Percentiles rank a stretch among this genome's conserved stretches.
Conservation (phyloP, 164 flowering plant species). For the Cinnamomum chago region DNA sequence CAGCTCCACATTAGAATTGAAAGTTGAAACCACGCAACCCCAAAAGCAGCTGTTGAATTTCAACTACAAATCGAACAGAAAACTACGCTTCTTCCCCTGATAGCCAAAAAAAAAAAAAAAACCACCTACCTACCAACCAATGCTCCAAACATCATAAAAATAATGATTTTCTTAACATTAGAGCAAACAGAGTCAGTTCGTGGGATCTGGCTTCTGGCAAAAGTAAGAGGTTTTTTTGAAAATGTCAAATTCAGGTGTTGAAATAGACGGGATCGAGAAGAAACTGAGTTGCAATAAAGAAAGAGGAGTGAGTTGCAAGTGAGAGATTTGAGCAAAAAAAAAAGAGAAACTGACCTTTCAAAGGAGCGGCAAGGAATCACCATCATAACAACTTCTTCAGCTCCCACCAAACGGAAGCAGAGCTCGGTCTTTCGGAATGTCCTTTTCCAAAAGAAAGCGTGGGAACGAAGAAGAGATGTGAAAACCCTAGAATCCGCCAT, state of each 20-base stretch:
- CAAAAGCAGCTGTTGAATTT: neutral
- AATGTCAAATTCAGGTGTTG: neutral
- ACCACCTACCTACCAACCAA: neutral
- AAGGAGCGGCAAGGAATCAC: slow-evolving; percentile 17
- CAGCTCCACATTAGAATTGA: neutral
- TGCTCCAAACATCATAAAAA: neutral
- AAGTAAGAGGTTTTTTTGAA: neutral
- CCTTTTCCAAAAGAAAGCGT: slow-evolving; percentile 3
- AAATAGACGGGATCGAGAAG: slow-evolving; percentile 19
- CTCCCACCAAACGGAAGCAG: slow-evolving; percentile 31
- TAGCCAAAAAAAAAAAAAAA: neutral
- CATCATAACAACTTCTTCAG: slow-evolving; percentile 18
- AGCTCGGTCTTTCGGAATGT: slow-evolving; percentile 8
- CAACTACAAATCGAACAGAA: neutral
- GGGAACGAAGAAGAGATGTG: slow-evolving; percentile 4
- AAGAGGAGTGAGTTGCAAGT: slow-evolving; percentile 31
- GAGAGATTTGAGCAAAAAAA: slow-evolving; percentile 3
- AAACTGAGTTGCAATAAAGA: slow-evolving; percentile 31
- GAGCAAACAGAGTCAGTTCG: slow-evolving; percentile 3
- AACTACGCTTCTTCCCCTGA: neutral
- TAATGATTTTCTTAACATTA: neutral
- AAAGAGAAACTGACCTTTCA: slow-evolving; percentile 16
- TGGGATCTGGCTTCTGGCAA: neutral
- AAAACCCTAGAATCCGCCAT: slow-evolving; percentile 13
- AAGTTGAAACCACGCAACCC: neutral